A percentile compares a stretch with the other conserved stretches of the same genome.
These are phyloP conservation scores for Aspergillus tamarii DNA, from an alignment of 2,329 filamentous ascomycete species.

Conservation along the genomic window DNA sequence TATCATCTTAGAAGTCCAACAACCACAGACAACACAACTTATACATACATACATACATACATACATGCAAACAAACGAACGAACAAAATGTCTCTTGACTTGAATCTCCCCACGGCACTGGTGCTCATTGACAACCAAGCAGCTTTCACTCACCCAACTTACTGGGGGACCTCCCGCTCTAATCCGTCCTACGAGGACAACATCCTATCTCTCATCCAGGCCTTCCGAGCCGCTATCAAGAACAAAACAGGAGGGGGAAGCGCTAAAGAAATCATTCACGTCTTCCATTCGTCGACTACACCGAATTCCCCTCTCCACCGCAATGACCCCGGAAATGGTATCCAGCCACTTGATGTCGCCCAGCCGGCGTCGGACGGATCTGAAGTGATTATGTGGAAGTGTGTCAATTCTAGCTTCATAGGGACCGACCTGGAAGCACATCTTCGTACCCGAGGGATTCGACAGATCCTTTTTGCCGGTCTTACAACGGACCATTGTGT, in stretches of 20 bases:
- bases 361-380: conserved; percentile 31
- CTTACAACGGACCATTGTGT: conserved; percentile 56
- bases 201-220: conserved; percentile 40
- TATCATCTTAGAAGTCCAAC: background rate
- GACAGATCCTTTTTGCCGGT: conserved; percentile 47
- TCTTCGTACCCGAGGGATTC: conserved; percentile 37
- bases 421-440: conserved; percentile 47
- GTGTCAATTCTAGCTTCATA: conserved; percentile 52
- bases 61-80: background rate
- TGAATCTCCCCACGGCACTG: conserved; percentile 41
- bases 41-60: too few species aligned
- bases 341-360: conserved; percentile 36
- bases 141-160: conserved; percentile 43
- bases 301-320: conserved; percentile 43
- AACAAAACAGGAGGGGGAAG: conserved; percentile 1
- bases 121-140: conserved; percentile 54
- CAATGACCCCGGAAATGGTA: conserved; percentile 28
- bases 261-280: conserved; percentile 45
- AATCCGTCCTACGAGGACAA: conserved; percentile 52
- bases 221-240: conserved; percentile 36
- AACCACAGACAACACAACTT: too few species aligned
- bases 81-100: conserved; percentile 15
- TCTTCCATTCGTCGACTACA: conserved; percentile 48
- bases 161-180: conserved; percentile 48
- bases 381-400: conserved; percentile 49